Evolutionary conservation across 495 filamentous ascomycete genomes (phyloP).

Genomic region (Xylaria cubensis): DNA sequence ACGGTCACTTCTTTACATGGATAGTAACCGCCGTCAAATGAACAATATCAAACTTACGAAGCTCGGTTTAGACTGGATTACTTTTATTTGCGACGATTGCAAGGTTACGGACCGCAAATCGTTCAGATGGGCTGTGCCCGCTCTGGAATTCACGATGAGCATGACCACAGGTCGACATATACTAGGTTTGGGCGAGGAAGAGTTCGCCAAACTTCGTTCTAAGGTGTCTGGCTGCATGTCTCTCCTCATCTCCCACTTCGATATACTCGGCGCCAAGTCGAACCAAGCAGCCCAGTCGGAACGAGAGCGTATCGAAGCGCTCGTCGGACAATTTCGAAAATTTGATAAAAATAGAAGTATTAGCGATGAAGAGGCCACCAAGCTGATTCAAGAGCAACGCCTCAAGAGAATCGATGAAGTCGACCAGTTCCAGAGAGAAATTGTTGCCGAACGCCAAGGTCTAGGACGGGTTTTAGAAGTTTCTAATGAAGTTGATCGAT

Average conservation of each 20-base stretch:
- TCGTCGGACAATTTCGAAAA: slow-evolving; percentile 74
- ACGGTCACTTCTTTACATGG: slow-evolving; percentile 89
- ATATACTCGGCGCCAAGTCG: slow-evolving; percentile 96
- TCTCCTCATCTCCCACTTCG: slow-evolving; percentile 95
- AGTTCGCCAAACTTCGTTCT: slow-evolving; percentile 78
- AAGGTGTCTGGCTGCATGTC: slow-evolving; percentile 99
- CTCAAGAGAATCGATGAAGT: slow-evolving; percentile 71
- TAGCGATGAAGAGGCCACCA: slow-evolving; percentile 83
- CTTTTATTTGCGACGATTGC: slow-evolving; percentile 97
- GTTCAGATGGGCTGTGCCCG: slow-evolving; percentile 95
- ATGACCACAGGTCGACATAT: slow-evolving; percentile 95
- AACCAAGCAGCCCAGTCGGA: slow-evolving; percentile 92
- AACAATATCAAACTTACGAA: slow-evolving; percentile 95
- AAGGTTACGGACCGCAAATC: slow-evolving; percentile 93
- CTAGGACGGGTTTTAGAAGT: slow-evolving; percentile 90
- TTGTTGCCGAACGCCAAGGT: slow-evolving; percentile 85
- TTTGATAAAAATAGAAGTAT: slow-evolving; percentile 78
- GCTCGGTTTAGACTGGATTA: slow-evolving; percentile 94
- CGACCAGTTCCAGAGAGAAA: slow-evolving; percentile 77
- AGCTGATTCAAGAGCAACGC: slow-evolving; percentile 75
- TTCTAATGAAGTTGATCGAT: slow-evolving; percentile 92
- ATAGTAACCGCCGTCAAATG: slow-evolving; percentile 90
- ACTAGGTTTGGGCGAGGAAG: slow-evolving; percentile 80
- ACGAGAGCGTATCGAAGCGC: slow-evolving; percentile 69
- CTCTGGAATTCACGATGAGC: slow-evolving; percentile 94